phyloP scores from a whole-genome alignment of 2,329 filamentous ascomycete genomes.

The Reticulascus tulasneorum region DNA sequence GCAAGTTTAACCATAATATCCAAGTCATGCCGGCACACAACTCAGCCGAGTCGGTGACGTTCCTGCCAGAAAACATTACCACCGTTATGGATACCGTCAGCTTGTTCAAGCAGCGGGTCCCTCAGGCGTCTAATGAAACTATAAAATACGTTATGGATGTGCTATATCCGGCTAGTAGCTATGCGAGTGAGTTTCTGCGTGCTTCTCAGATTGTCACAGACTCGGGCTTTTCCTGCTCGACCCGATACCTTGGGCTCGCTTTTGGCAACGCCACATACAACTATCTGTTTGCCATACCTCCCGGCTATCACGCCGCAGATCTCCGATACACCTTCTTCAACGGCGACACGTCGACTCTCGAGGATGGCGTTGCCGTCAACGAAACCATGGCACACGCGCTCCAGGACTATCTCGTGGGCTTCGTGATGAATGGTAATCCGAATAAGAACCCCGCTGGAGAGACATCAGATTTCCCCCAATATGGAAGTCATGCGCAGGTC shows the following conservation, averaged over 20 bases:
- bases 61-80: constrained; percentile 38
- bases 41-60: constrained; percentile 44
- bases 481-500: no score
- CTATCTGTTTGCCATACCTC: neutral
- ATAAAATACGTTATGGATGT: constrained; percentile 33
- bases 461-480: no score
- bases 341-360: no score
- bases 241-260: constrained; percentile 41
- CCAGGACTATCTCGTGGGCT: constrained; percentile 28
- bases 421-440: constrained; percentile 22
- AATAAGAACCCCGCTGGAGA: no score
- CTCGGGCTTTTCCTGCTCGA: constrained; percentile 44
- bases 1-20: constrained; percentile 2
- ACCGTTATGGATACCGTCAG: no score
- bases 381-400: constrained; percentile 24
- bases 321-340: constrained; percentile 14
- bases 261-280: constrained; percentile 24
- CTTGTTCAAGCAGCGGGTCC: no score
- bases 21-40: constrained; percentile 29
- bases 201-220: no score
- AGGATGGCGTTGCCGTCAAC: constrained; percentile 18
- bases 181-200: no score
- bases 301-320: neutral
- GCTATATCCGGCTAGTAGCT: constrained; percentile 46
- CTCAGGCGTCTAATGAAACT: no score